phyloP scores from a whole-genome alignment of 106 monocot species.

The Dioscorea zingiberensis region DNA sequence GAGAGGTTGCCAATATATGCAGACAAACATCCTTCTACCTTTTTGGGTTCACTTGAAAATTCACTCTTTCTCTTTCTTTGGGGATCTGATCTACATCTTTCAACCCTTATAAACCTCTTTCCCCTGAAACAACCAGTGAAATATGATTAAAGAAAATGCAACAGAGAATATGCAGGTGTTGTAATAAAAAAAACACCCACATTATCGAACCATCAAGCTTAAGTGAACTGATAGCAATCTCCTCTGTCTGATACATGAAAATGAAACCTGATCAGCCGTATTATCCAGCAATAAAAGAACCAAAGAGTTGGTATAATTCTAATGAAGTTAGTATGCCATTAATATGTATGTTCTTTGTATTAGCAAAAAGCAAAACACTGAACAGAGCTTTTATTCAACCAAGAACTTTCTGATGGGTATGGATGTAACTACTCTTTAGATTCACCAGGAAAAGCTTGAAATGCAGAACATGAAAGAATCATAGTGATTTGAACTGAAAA shows the following conservation, averaged over 20 bases:
- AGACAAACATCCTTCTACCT: slow-evolving; percentile 49
- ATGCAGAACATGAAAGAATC: no score
- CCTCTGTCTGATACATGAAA: slow-evolving; percentile 24
- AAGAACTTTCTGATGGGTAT: no score
- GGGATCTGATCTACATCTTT: slow-evolving; percentile 49
- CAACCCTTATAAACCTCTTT: slow-evolving; percentile 50
- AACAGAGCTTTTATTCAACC: neutral
- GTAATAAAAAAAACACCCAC: slow-evolving; percentile 13
- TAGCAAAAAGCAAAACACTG: neutral
- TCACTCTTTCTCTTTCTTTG: slow-evolving; percentile 43
- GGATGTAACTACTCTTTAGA: no score
- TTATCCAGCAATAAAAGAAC: neutral
- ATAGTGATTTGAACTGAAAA: no score
- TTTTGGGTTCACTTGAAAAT: slow-evolving; percentile 44
- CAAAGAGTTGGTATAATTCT: neutral
- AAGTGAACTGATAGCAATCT: slow-evolving; percentile 24
- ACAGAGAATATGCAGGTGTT: neutral
- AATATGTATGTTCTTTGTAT: neutral
- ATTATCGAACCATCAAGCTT: slow-evolving; percentile 39
- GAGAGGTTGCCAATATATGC: slow-evolving; percentile 66
- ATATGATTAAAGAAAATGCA: neutral
- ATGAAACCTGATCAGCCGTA: neutral
- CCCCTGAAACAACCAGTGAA: slow-evolving; percentile 27
- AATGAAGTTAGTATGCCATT: neutral
- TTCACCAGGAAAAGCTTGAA: no score